Base-by-base conservation (phyloP, 2,329 filamentous ascomycete species). In the Aspergillus oerlinghausenensis region DNA sequence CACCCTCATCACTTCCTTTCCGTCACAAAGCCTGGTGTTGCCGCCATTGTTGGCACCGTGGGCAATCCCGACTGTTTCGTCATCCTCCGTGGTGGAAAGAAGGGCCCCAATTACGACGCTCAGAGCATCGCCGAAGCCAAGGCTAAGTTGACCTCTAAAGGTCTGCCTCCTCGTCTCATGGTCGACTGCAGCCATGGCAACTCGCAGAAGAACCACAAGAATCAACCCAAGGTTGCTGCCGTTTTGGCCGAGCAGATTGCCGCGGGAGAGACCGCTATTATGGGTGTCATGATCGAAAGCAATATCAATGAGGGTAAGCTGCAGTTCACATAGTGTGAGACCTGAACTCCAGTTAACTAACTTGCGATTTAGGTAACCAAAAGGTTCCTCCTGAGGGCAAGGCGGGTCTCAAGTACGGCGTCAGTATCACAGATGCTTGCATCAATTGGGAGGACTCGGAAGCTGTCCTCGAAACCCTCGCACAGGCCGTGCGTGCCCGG, bases 251-350 rank as follows among this genome's bases (percentile, higher is more conserved):
- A 89, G 69, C 94, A 99, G 78, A 89, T 99, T 58, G 82, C 87
- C 54, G 84, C 83, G 56, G 94, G 94, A 38, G 93, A 97, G 79
- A 83, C 83, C 3, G 88, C 81, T 50, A 94, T 99, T 70, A 93
- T 97, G 85, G 94, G 94, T 68, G 90, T 97, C 58, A 99, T 99
- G 94, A 96, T 99, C 69, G 94, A 99, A 81, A 95, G 90, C 75
- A 90, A 97, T 75, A 95, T 97, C 77, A 88, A 93, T 68, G 93
- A 97, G 79, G 92, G 89, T 88, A 74, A 68, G 81, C 40, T 43
- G 11, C 43, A 17, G 19, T 40, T 49, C 21, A 49, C 47, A 26
- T 29, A 7, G 21, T 42, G n/a, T 3, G 49, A 49, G 43, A 43
- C 40, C 43, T 35, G 40, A 49, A 35, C 52, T 40, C 11, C 49